Conservation (phyloP, 371 early-diverging fungal species). For the Rhizopus arrhizus region DNA sequence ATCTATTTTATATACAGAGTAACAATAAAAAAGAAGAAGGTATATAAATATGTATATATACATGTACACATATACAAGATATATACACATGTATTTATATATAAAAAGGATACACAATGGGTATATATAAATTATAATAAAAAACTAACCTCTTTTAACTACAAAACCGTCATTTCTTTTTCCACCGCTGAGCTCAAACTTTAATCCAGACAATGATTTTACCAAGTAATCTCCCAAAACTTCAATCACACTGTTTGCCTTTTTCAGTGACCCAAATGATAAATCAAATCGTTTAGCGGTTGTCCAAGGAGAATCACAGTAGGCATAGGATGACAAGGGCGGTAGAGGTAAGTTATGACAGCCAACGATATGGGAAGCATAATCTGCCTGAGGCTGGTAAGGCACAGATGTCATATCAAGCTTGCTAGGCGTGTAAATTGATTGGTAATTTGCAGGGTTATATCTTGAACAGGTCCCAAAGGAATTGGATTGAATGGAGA, state of each 20-base stretch:
- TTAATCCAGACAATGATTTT: slow-evolving; percentile 52
- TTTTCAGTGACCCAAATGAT: slow-evolving; percentile 31
- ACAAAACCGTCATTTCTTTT: slow-evolving; percentile 43
- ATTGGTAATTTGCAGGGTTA: slow-evolving; percentile 2
- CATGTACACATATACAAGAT: neutral
- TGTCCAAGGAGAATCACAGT: slow-evolving; percentile 31
- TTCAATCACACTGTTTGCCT: slow-evolving; percentile 34
- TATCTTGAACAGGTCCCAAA: slow-evolving; percentile 20
- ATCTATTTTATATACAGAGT: slow-evolving; percentile 12
- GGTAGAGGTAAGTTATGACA: slow-evolving; percentile 1
- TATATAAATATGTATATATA: neutral
- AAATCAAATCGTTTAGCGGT: slow-evolving; percentile 22
- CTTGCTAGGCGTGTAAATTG: slow-evolving; percentile 15
- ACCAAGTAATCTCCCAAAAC: slow-evolving; percentile 51
- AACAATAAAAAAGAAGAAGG: slow-evolving; percentile 6
- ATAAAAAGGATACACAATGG: neutral
- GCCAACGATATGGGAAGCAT: slow-evolving; percentile 38
- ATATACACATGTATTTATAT: neutral
- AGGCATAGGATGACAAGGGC: slow-evolving; percentile 23
- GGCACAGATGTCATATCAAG: slow-evolving; percentile 38
- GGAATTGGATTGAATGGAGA: slow-evolving; percentile 9
- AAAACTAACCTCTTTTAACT: slow-evolving; percentile 53
- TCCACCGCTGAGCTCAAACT: slow-evolving; percentile 40
- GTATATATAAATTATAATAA: slow-evolving; percentile 7
- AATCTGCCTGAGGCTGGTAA: slow-evolving; percentile 35